phyloP scores from a whole-genome alignment of 148 eudicot genomes.

The Spergularia bocconei region DNA sequence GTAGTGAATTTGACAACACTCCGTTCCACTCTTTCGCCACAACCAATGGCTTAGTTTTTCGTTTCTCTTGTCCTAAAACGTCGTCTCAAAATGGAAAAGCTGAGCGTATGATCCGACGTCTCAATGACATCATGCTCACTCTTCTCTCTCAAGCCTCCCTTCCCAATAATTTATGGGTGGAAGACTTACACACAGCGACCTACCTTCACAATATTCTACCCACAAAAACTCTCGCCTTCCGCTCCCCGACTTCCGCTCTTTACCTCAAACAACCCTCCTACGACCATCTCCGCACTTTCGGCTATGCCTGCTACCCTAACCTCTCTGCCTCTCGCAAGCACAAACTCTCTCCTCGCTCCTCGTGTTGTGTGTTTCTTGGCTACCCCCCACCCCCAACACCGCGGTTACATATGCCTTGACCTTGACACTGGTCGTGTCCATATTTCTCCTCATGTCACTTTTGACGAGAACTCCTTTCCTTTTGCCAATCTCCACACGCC shows the following conservation, averaged over 20 bases:
- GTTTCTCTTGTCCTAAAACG: neutral
- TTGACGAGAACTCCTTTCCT: neutral
- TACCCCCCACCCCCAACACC: no score
- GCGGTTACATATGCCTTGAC: neutral
- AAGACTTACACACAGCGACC: neutral
- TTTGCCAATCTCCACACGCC: neutral
- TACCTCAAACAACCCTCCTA: no score
- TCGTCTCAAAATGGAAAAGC: neutral
- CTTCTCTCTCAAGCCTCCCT: no score
- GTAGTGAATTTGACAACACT: neutral
- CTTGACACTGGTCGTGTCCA: neutral
- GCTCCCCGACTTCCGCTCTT: no score
- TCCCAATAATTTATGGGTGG: neutral
- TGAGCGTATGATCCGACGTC: neutral
- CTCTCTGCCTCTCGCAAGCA: neutral
- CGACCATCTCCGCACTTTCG: no score
- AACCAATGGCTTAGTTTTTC: neutral
- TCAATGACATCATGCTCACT: constrained; percentile 1
- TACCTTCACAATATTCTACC: no score
- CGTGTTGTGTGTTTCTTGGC: neutral
- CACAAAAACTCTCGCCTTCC: no score
- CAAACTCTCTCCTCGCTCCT: neutral
- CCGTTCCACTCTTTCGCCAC: neutral
- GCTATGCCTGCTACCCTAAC: no score
- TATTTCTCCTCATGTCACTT: neutral